phyloP scores from a whole-genome alignment of 176 grass and related monocot genomes.

The Metroxylon sagu region DNA sequence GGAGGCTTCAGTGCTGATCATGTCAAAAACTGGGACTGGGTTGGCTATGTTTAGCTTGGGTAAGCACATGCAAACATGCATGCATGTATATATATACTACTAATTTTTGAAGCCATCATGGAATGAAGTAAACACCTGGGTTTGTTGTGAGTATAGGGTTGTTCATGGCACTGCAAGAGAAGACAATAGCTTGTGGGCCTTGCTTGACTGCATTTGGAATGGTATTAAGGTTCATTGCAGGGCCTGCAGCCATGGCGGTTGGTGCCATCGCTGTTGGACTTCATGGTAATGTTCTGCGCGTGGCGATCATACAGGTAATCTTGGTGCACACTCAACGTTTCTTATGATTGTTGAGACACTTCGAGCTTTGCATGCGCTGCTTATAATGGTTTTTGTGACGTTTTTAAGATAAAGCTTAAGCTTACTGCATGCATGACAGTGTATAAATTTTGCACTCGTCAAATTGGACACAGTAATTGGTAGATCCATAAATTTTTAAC shows the following conservation, averaged over 20 bases:
- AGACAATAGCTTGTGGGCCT: conserved; percentile 53
- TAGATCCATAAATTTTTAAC: too few relatives aligned
- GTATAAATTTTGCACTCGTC: too few relatives aligned
- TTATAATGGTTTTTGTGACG: too few relatives aligned
- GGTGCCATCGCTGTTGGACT: conserved; percentile 45
- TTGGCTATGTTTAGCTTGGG: conserved; percentile 90
- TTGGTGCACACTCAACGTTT: background rate
- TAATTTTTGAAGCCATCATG: too few relatives aligned
- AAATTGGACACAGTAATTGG: too few relatives aligned
- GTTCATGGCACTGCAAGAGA: conserved; percentile 90
- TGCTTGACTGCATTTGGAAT: conserved; percentile 43
- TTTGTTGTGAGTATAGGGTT: conserved; percentile 31
- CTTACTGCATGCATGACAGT: too few relatives aligned
- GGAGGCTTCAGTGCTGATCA: conserved; percentile 61
- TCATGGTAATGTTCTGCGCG: conserved; percentile 48
- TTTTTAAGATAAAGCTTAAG: too few relatives aligned
- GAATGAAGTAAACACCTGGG: too few relatives aligned
- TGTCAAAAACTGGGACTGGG: conserved; percentile 63
- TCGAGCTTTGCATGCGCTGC: too few relatives aligned
- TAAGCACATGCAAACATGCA: background rate
- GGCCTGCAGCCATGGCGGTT: conserved; percentile 35
- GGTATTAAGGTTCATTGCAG: conserved; percentile 55
- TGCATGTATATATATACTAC: too few relatives aligned
- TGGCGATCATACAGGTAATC: conserved; percentile 62
- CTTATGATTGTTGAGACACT: background rate